Percentiles rank a stretch among this genome's conserved stretches.
Evolutionary conservation across 352 stramenopile species (phyloP).

Genomic region (Phytopythium chamaehyphon): DNA sequence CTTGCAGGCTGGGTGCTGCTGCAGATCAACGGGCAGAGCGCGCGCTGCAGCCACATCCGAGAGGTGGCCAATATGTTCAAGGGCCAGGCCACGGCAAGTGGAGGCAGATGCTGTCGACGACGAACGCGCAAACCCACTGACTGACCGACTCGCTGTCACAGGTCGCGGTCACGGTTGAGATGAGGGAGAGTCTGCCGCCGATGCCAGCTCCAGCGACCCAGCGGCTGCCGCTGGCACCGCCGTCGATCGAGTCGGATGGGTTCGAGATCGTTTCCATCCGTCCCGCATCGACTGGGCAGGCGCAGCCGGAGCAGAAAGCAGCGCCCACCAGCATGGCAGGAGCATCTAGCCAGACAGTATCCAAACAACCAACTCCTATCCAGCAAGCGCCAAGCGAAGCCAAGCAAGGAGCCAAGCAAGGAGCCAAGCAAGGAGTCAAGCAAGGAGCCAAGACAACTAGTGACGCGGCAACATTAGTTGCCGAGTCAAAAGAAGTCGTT

Average conservation of each 20-base stretch:
- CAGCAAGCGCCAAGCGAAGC: too few species aligned
- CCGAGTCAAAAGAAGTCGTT: neutral
- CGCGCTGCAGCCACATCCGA: constrained; percentile 25
- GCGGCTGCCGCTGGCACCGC: neutral
- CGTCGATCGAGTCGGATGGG: constrained; percentile 1
- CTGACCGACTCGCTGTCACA: neutral
- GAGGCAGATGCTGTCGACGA: neutral
- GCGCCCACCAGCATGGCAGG: neutral
- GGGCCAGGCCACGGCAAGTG: constrained; percentile 26
- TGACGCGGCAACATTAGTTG: neutral
- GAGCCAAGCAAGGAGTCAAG: too few species aligned
- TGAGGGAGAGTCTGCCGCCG: neutral
- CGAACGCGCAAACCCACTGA: neutral
- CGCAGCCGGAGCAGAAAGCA: neutral
- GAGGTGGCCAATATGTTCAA: constrained; percentile 43
- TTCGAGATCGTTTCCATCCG: constrained; percentile 4
- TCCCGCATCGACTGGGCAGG: neutral
- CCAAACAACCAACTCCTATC: too few species aligned
- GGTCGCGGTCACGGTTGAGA: constrained; percentile 2
- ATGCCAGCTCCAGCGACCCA: neutral
- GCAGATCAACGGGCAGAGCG: constrained; percentile 29
- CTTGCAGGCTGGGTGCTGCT: constrained; percentile 35
- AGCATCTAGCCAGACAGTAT: too few species aligned
- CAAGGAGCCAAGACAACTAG: neutral
- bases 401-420: too few species aligned